A percentile compares a stretch with the other conserved stretches of the same genome.
Conservation (phyloP, 1,284 basidiomycete species). For the Leccinum solheimii region DNA sequence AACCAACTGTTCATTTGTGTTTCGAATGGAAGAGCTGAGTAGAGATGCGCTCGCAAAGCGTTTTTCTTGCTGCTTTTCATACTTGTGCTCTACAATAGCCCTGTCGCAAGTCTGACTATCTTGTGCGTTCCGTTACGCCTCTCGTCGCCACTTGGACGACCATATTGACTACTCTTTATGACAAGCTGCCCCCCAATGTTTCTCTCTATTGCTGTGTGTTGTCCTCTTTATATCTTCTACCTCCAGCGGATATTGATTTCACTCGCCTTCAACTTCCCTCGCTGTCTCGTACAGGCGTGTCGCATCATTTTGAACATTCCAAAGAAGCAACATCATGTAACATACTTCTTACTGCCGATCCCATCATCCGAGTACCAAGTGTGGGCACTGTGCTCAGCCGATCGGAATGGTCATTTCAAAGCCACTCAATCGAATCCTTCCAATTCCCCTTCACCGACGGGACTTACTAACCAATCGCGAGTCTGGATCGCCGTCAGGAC, state of each 20-base stretch:
- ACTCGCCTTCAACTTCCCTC: not conserved
- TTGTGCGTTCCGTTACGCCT: conserved; percentile 9
- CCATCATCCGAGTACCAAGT: too few relatives aligned
- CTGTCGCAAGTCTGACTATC: conserved; percentile 12
- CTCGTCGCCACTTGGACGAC: not conserved
- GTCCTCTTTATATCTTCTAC: not conserved
- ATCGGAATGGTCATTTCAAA: not conserved
- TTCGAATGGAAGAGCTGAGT: not conserved
- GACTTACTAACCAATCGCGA: not conserved
- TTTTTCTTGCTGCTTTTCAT: conserved; percentile 10
- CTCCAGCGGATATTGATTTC: not conserved
- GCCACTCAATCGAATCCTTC: not conserved
- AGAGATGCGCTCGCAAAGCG: not conserved
- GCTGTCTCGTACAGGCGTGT: conserved; percentile 6
- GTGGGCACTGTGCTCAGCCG: not conserved
- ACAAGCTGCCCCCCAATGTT: conserved; percentile 25
- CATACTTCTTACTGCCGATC: too few relatives aligned
- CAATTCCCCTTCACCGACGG: not conserved
- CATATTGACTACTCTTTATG: not conserved
- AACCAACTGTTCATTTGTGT: not conserved
- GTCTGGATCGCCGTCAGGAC: not conserved
- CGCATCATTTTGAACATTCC: conserved; percentile 21
- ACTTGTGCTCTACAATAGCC: conserved; percentile 5
- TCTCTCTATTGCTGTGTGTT: conserved; percentile 20
- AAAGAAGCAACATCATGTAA: too few relatives aligned